phyloP scores from a whole-genome alignment of 1,139 yeast species.

The Martiniozyma asiatica region DNA sequence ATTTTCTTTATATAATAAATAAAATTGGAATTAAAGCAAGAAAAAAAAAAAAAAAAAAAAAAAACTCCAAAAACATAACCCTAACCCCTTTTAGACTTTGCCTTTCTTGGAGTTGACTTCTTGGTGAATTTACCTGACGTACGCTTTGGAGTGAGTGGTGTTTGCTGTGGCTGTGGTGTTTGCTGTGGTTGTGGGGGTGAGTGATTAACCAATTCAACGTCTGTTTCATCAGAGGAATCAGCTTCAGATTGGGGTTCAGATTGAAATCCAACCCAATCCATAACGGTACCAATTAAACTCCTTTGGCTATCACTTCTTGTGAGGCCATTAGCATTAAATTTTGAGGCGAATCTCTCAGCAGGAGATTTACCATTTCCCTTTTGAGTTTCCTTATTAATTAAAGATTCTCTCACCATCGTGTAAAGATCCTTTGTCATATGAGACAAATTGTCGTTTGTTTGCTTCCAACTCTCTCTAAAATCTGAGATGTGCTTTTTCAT shows the following conservation, averaged over 20 bases:
- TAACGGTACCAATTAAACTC: conserved; percentile 48
- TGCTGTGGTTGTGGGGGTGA: no score
- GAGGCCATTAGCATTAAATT: conserved; percentile 41
- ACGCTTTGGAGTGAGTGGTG: no score
- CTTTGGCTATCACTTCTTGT: conserved; percentile 23
- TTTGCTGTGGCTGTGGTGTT: no score
- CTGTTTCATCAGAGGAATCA: conserved; percentile 12
- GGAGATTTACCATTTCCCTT: conserved; percentile 26
- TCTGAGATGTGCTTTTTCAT: conserved; percentile 82
- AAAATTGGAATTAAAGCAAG: no score
- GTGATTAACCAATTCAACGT: no score
- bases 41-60: no score
- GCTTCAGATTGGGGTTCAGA: conserved; percentile 9
- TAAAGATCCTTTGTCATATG: conserved; percentile 72
- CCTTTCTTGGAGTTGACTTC: conserved; percentile 1
- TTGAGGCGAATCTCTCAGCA: conserved; percentile 49
- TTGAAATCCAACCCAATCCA: conserved; percentile 49
- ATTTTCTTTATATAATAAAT: no score
- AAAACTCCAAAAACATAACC: no score
- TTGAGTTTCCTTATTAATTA: conserved; percentile 30
- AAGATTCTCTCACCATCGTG: conserved; percentile 68
- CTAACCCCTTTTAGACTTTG: no score
- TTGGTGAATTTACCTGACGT: no score
- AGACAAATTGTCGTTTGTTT: conserved; percentile 56
- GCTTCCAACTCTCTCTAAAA: conserved; percentile 75